These are phyloP conservation scores for Fomitopsis serialis DNA, from an alignment of 768 basidiomycete genomes.

Conservation along the genomic window DNA sequence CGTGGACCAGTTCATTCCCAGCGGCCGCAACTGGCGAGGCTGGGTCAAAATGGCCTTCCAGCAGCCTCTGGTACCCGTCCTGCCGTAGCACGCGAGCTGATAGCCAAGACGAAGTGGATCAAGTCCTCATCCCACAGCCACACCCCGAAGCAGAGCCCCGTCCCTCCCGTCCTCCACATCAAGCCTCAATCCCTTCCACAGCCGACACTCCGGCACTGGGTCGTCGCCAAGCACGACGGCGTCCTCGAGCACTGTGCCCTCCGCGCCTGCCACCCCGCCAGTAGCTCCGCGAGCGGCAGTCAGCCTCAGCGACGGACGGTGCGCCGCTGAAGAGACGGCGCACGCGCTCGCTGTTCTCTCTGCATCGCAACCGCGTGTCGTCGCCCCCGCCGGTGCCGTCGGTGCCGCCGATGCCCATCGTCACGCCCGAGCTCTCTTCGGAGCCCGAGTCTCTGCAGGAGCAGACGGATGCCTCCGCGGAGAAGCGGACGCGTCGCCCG, in stretches of 20 bases:
- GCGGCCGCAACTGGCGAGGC: conserved; percentile 71
- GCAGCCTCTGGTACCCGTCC: conserved; percentile 70
- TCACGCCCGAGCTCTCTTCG: conserved; percentile 10
- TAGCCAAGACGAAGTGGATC: conserved; percentile 73
- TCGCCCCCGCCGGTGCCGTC: background rate
- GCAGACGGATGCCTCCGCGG: background rate
- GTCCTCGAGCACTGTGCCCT: background rate
- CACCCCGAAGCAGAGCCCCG: conserved; percentile 7
- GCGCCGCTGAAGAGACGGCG: background rate
- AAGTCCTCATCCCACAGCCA: background rate
- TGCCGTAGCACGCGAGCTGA: conserved; percentile 76
- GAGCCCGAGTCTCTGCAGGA: conserved; percentile 9
- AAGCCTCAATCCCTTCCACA: conserved; percentile 7
- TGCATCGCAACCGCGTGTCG: conserved; percentile 1
- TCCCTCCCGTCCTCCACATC: conserved; percentile 11
- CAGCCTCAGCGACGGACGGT: background rate
- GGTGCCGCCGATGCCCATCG: background rate
- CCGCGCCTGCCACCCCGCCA: background rate
- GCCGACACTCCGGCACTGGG: background rate
- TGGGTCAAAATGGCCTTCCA: conserved; percentile 84
- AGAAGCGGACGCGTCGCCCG: background rate
- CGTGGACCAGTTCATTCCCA: conserved; percentile 75
- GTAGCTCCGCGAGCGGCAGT: background rate
- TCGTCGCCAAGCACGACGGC: background rate
- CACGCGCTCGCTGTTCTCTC: background rate